A percentile compares a stretch with the other conserved stretches of the same genome.
Conservation (phyloP, 148 eudicot genomes). For the Chenopodium quinoa region DNA sequence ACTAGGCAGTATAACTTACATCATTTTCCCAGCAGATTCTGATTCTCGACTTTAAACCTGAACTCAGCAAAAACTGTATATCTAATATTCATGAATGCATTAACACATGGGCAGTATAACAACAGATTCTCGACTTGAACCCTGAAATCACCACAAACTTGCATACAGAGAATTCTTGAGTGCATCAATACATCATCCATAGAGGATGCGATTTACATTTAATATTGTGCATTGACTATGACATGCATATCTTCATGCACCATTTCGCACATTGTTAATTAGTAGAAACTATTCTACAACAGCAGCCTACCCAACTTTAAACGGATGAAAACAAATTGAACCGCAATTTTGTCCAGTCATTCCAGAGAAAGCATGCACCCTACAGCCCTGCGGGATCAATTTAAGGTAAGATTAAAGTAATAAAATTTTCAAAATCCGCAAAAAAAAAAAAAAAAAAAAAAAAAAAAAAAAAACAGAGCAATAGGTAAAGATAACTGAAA, state of each 20-base stretch:
- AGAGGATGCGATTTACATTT: neutral
- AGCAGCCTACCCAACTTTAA: neutral
- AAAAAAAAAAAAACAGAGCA: neutral
- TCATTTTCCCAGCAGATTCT: too few relatives aligned
- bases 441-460: too few relatives aligned
- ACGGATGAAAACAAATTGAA: neutral
- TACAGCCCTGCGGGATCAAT: slow-evolving; percentile 3
- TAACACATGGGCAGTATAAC: too few relatives aligned
- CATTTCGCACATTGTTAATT: neutral
- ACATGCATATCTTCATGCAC: neutral
- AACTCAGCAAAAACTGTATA: too few relatives aligned
- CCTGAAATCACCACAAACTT: neutral
- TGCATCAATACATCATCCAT: neutral
- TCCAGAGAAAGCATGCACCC: neutral
- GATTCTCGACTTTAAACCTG: too few relatives aligned
- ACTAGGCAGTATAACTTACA: too few relatives aligned
- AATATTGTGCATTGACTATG: neutral
- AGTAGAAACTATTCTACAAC: neutral
- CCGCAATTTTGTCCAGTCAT: neutral
- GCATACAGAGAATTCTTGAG: neutral
- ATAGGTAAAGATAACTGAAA: neutral
- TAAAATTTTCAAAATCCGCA: too few relatives aligned
- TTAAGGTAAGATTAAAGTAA: too few relatives aligned
- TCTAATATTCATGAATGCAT: too few relatives aligned
- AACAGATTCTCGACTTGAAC: neutral